phyloP scores from a whole-genome alignment of 306 rosid genomes.

The Vigna radiata region DNA sequence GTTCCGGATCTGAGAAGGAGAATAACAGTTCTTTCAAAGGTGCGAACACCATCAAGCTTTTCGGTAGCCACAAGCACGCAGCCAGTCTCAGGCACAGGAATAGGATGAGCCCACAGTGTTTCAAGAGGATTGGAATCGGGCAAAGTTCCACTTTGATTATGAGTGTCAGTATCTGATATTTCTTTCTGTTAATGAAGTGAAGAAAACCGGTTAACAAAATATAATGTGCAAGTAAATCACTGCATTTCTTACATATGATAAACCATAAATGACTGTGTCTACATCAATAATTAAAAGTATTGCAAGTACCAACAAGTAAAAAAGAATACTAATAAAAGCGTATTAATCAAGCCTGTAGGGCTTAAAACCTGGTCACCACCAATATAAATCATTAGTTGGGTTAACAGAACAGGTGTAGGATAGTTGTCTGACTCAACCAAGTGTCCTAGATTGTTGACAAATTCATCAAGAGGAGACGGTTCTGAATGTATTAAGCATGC shows the following conservation, averaged over 20 bases:
- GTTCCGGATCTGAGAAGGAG: constrained; percentile 95
- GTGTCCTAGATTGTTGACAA: constrained; percentile 32
- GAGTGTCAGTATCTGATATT: constrained; percentile 58
- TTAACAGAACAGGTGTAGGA: constrained; percentile 23
- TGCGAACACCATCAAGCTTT: constrained; percentile 89
- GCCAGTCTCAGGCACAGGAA: constrained; percentile 91
- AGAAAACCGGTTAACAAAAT: constrained; percentile 34
- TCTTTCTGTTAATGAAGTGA: constrained; percentile 67
- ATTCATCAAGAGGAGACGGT: constrained; percentile 27
- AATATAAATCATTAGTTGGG: constrained; percentile 14
- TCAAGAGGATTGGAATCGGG: constrained; percentile 64
- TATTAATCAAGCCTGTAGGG: constrained; percentile 7
- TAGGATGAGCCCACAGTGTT: constrained; percentile 95
- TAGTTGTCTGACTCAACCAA: constrained; percentile 22
- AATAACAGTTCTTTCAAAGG: constrained; percentile 91
- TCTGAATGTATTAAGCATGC: constrained; percentile 24
- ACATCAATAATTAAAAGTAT: constrained; percentile 29
- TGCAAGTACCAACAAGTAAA: constrained; percentile 23
- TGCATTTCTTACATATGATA: constrained; percentile 31
- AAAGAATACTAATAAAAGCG: constrained; percentile 3
- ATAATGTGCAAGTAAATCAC: constrained; percentile 14
- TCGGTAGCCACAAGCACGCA: constrained; percentile 96
- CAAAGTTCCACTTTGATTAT: constrained; percentile 52
- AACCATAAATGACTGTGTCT: constrained; percentile 10
- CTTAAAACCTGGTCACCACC: constrained; percentile 29